Evolutionary conservation across 805 yeast species (phyloP).

Genomic region (Lipomyces chichibuensis): DNA sequence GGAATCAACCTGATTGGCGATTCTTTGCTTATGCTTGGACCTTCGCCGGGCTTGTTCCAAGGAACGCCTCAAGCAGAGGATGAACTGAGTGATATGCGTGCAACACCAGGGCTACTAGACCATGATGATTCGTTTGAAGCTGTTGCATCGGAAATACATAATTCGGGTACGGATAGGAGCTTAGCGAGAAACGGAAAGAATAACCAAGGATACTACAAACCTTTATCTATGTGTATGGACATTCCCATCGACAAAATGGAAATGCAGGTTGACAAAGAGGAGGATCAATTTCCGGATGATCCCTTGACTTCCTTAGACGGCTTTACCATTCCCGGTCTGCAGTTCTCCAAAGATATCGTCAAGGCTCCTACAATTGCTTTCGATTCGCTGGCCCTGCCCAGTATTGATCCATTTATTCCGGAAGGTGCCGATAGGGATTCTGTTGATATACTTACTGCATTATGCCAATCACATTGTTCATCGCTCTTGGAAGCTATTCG

Average conservation of each 20-base stretch:
- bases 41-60: not conserved
- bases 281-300: slow-evolving; percentile 8
- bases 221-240: not conserved
- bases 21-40: slow-evolving; percentile 17
- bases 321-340: slow-evolving; percentile 18
- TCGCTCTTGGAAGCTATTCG: slow-evolving; percentile 66
- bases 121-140: slow-evolving; percentile 19
- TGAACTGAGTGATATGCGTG: slow-evolving; percentile 3
- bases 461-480: slow-evolving; percentile 67
- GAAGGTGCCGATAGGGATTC: slow-evolving; percentile 56
- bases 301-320: slow-evolving; percentile 14
- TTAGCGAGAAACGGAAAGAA: not conserved
- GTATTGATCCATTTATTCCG: slow-evolving; percentile 51
- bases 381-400: slow-evolving; percentile 47
- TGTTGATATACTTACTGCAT: slow-evolving; percentile 61
- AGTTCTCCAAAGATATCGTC: slow-evolving; percentile 14
- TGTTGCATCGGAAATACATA: not conserved
- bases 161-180: not conserved
- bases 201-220: not conserved
- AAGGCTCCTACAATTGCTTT: slow-evolving; percentile 23
- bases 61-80: not conserved
- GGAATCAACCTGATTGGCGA: slow-evolving; percentile 60
- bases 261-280: not conserved
- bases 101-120: not conserved
- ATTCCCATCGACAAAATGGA: not conserved